Conservation (phyloP, 345 rosid genomes). For the Aurinia saxatilis region DNA sequence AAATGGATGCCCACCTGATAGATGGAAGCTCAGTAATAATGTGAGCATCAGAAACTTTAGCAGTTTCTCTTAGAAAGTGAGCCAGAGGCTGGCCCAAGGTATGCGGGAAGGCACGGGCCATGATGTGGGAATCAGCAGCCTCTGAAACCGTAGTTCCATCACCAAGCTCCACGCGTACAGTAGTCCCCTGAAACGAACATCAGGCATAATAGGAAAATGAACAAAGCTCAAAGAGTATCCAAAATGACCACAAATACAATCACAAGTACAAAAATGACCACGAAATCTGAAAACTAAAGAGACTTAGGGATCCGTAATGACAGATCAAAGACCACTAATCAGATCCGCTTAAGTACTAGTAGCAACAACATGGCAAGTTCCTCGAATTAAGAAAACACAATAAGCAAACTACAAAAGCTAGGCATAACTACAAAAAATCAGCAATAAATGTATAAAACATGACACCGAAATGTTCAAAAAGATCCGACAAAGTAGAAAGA, state of each 20-base stretch:
- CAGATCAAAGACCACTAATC: conserved; percentile 7
- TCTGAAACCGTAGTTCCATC: conserved; percentile 68
- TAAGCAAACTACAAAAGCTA: background rate
- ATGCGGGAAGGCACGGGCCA: conserved; percentile 64
- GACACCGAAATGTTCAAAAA: background rate
- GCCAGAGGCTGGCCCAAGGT: conserved; percentile 91
- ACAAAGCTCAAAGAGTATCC: background rate
- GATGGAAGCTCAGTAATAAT: conserved; percentile 81
- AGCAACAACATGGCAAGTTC: background rate
- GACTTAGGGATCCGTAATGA: background rate
- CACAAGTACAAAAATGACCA: background rate
- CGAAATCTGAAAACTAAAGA: background rate
- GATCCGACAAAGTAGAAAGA: background rate
- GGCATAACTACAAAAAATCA: background rate
- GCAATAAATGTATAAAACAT: background rate
- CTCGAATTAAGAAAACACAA: background rate
- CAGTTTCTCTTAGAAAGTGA: conserved; percentile 82
- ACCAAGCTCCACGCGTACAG: conserved; percentile 95
- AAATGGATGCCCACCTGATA: conserved; percentile 38
- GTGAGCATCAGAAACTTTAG: conserved; percentile 88
- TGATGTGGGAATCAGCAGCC: conserved; percentile 55
- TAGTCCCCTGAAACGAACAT: conserved; percentile 57
- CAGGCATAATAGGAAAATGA: background rate
- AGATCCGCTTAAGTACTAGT: conserved; percentile 24
- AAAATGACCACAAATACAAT: background rate